These are phyloP conservation scores for Tagetes erecta DNA, from an alignment of 129 eudicot species.

Conservation along the genomic window DNA sequence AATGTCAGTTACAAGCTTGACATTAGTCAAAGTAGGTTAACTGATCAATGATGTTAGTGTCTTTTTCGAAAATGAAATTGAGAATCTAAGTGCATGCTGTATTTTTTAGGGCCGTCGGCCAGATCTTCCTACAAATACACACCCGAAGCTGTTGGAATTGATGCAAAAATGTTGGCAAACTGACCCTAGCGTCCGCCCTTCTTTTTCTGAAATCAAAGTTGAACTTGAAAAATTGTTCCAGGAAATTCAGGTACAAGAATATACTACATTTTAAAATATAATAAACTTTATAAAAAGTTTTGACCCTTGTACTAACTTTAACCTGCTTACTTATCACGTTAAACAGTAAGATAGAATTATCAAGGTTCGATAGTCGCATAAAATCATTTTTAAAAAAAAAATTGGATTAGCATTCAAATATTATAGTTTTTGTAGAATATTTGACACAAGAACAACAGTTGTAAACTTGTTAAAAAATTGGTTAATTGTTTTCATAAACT, in stretches of 20 bases:
- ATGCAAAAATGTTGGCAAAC: conserved; percentile 92
- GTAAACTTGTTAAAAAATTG: not conserved
- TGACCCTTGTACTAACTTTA: not conserved
- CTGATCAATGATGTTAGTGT: not conserved
- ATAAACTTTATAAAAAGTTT: not conserved
- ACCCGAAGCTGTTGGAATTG: conserved; percentile 68
- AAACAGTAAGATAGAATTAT: not conserved
- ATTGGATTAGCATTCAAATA: not conserved
- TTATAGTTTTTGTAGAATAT: not conserved
- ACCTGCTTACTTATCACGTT: not conserved
- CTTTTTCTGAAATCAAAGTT: conserved; percentile 55
- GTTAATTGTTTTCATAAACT: not conserved
- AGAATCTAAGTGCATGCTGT: not conserved
- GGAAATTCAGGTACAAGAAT: conserved; percentile 49
- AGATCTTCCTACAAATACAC: conserved; percentile 67
- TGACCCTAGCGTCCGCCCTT: conserved; percentile 58
- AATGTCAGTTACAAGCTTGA: not conserved
- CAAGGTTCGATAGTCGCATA: not conserved
- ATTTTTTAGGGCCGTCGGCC: conserved; percentile 77
- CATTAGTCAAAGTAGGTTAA: not conserved
- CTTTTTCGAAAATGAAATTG: not conserved
- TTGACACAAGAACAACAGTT: not conserved
- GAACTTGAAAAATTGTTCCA: conserved; percentile 62
- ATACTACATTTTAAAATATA: not conserved
- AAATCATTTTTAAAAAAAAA: not conserved